Base-by-base conservation (phyloP, 768 basidiomycete genomes). In the Hygrocybe coccinea region DNA sequence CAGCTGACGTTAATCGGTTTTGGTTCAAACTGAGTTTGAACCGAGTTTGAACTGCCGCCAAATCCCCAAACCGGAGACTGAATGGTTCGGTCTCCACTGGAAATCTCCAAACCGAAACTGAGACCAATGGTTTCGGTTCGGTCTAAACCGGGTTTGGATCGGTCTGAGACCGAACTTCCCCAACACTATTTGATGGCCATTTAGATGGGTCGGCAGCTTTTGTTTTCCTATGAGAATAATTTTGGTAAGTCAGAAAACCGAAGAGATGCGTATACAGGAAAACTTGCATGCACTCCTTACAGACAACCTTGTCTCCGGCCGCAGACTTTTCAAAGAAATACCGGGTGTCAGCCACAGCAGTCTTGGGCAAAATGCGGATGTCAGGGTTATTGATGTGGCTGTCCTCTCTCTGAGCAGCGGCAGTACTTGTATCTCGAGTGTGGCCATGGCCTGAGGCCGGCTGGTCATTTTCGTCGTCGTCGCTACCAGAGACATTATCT, bases 321-420 rank as follows among this genome's bases (percentile, higher is more conserved):
- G 8, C 29, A 25, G 46, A 47, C 46, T 47, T 47, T 21, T 47
- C 22, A 22, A 47, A 47, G 46, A 47, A 47, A 47, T 47, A 47
- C 15, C 46, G 22, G 22, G 22, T 47, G 46, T 47, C 46, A 29
- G 46, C 46, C 25, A 22, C 46, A 47, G 46, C 17, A 47, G 46
- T 47, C 46, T 47, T 29, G 29, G 46, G 15, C 22, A 25, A 47
- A 47, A 22, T 15, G 46, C n/a, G 17, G 22, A 29, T 47, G 46
- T 25, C 22, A 14, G 46, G 46, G 25, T 47, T 22, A 29, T 47
- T 47, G 46, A 47, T 22, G 14, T 22, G 17, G 46, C 25, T 47
- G 22, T 25, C 46, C 46, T 47, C 46, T 25, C 46, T 22, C 22
- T 47, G 46, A 29, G 22, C 46, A 47, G 17, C 14, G 22, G 46